These are phyloP conservation scores for Fraxinus excelsior DNA, from an alignment of 257 asterid genomes.

Conservation along the genomic window DNA sequence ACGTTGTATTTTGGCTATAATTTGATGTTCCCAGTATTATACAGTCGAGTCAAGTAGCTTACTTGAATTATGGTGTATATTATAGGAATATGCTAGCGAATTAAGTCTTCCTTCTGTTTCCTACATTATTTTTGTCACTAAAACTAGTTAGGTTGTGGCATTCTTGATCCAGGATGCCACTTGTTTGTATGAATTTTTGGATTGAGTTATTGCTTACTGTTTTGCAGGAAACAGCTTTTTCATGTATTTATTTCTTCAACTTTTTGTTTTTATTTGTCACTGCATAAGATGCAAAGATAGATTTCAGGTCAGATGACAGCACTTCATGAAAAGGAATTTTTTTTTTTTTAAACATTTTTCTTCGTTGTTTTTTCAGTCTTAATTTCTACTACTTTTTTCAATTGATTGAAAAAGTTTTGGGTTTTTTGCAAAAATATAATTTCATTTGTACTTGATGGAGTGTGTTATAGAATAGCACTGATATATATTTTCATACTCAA, in stretches of 20 bases:
- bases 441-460: no score
- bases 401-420: no score
- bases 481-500: no score
- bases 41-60: background rate
- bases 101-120: background rate
- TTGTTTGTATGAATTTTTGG: slow-evolving; percentile 6
- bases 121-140: slow-evolving; percentile 3
- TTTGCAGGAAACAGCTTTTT: slow-evolving; percentile 15
- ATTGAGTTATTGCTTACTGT: slow-evolving; percentile 6
- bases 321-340: background rate
- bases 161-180: background rate
- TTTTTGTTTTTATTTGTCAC: slow-evolving; percentile 22
- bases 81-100: slow-evolving; percentile 27
- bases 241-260: slow-evolving; percentile 11
- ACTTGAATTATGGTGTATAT: slow-evolving; percentile 25
- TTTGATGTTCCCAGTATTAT: background rate
- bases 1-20: background rate
- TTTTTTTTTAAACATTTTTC: background rate
- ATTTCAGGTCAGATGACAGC: slow-evolving; percentile 12
- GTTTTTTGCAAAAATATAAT: no score
- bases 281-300: slow-evolving; percentile 12
- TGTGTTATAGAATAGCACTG: no score
- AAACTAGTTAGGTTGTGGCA: background rate
- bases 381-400: background rate
- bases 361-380: background rate